Conservation (phyloP, 441 rosid species). For the Croton setiger region DNA sequence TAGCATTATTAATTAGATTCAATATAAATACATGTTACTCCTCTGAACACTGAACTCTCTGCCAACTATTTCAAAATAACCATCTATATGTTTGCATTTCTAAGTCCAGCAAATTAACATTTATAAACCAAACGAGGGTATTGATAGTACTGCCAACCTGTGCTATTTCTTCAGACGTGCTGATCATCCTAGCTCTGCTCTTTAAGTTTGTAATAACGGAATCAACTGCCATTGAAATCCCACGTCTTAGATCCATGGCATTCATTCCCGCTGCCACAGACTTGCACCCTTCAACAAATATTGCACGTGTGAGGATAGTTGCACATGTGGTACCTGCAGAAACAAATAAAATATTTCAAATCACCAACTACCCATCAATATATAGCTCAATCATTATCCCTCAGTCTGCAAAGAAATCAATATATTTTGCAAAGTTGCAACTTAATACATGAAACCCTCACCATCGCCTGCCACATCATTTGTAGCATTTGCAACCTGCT, state of each 20-base stretch:
- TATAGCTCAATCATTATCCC: neutral
- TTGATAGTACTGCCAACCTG: constrained; percentile 33
- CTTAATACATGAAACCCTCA: constrained; percentile 21
- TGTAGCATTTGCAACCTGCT: constrained; percentile 85
- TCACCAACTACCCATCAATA: neutral
- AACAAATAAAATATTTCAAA: neutral
- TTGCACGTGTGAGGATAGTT: constrained; percentile 62
- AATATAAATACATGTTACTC: neutral
- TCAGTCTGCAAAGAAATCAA: neutral
- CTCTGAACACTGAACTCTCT: neutral
- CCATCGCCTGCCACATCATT: constrained; percentile 85
- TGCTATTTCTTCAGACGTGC: constrained; percentile 82
- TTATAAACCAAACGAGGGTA: neutral
- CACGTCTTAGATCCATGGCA: constrained; percentile 75
- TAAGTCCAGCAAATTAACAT: neutral
- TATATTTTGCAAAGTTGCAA: neutral
- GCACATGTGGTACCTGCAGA: constrained; percentile 75
- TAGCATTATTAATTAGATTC: neutral
- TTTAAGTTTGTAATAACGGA: constrained; percentile 65
- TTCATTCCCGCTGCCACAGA: constrained; percentile 88
- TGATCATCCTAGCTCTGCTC: constrained; percentile 70
- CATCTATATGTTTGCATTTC: neutral
- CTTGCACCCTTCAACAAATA: constrained; percentile 71
- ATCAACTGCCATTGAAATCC: constrained; percentile 73
- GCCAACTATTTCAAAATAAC: neutral